Evolutionary conservation across 225 moss, liverwort and hornwort genomes (phyloP), one percentile per base, ranked within the genome.

Genomic region (Physcomitrium patens): DNA sequence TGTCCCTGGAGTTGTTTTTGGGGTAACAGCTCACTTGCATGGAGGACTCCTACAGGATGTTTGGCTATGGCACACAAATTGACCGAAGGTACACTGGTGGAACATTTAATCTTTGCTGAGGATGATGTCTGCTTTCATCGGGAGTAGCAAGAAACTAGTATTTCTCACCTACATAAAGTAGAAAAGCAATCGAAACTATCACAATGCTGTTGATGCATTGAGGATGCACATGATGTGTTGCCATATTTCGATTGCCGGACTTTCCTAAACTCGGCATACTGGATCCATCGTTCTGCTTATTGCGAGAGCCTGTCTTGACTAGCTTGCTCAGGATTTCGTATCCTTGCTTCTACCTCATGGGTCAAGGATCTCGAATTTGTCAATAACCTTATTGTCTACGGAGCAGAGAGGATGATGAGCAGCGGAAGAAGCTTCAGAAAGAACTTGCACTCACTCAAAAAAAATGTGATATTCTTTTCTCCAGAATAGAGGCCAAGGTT

Each of bases 381-480:
- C 31, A 54, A 61, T 67, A 13, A 64, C 7, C 63, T 60, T 26
- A 47, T 66, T 52, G 50, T 60, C 63, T 28, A 53, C 59, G 19
- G 68, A 77, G 56, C 85, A 90, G 90, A 76, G 82, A 81, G 64
- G 60, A 71, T 65, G 87, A 87, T 56, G 87, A 77, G 22, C 87
- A 87, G 27, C 79, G 84, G 60, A 71, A 63, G 61, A 90, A 76
- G 77, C 87, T 87, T 11, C 82, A 82, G 73, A 85, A 83, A 79
- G 90, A 90, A 57, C 87, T 90, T 73, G 79, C 76, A 22, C 71
- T 87, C 9, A 87, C 86, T 56, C 86, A 83, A 58, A 83, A 85
- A 76, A 90, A 90, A 68, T 90, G 90, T 48, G 87, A 90, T 67
- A 84, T 90, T 50, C 76, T 90, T 8, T 82, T 90, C 53, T 87